These are phyloP conservation scores for Diaporthe caulivora DNA, from an alignment of 2,329 filamentous ascomycete genomes.

Conservation along the genomic window DNA sequence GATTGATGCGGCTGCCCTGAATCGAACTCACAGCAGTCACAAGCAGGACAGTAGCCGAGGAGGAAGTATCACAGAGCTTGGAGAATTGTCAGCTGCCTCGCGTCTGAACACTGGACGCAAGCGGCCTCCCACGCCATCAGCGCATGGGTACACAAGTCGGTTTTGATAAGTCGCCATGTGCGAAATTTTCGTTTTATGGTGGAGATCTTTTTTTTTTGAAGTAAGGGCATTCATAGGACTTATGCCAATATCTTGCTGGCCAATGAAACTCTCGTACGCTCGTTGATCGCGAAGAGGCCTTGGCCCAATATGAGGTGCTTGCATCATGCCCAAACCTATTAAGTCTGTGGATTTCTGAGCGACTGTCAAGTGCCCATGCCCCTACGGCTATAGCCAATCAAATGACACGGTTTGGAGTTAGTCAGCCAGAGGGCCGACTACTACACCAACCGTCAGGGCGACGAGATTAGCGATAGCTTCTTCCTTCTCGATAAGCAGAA, in stretches of 20 bases:
- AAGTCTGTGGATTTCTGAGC: no score
- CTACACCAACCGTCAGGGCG: no score
- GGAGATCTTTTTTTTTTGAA: neutral
- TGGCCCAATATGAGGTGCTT: no score
- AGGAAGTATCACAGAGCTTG: slow-evolving; percentile 47
- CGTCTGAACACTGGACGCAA: neutral
- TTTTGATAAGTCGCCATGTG: neutral
- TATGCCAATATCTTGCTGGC: neutral
- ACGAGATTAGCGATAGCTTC: no score
- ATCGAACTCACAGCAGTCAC: slow-evolving; percentile 34
- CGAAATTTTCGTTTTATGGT: neutral
- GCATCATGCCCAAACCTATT: neutral
- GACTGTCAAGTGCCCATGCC: no score
- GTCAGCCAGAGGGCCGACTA: no score
- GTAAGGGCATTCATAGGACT: neutral
- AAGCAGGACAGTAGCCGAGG: slow-evolving; percentile 36
- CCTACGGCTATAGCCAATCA: no score
- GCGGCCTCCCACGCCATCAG: slow-evolving; percentile 13
- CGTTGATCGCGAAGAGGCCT: neutral
- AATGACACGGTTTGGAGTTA: no score
- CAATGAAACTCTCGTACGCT: neutral
- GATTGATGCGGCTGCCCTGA: slow-evolving; percentile 45
- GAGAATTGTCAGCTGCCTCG: slow-evolving; percentile 41
- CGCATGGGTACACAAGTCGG: neutral
- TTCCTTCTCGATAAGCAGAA: no score